These are phyloP conservation scores for Juglanconis sp. DNA, from an alignment of 2,329 filamentous ascomycete genomes.

Conservation along the genomic window DNA sequence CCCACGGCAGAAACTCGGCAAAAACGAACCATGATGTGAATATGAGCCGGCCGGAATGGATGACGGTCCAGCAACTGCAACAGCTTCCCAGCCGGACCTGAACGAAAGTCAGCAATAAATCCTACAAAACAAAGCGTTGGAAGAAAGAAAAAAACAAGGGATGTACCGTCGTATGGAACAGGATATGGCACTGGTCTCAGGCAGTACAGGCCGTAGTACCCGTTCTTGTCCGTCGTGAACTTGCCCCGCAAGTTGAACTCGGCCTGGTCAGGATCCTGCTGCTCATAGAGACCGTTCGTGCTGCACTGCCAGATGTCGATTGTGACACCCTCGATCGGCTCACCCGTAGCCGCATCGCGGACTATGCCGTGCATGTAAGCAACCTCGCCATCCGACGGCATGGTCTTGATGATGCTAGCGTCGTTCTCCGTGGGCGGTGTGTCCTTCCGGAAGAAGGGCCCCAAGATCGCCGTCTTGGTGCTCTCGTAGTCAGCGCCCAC, in stretches of 20 bases:
- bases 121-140: neutral
- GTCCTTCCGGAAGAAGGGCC: conserved; percentile 78
- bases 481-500: conserved; percentile 45
- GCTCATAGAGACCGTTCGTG: conserved; percentile 66
- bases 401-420: conserved; percentile 58
- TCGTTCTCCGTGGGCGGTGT: conserved; percentile 70
- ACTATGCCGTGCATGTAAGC: conserved; percentile 63
- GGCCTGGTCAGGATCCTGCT: conserved; percentile 61
- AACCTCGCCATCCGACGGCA: conserved; percentile 47
- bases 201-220: conserved; percentile 58
- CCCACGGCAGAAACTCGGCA: neutral
- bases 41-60: conserved; percentile 55
- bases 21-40: conserved; percentile 53
- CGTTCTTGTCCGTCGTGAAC: conserved; percentile 60
- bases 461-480: conserved; percentile 76
- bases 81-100: conserved; percentile 51
- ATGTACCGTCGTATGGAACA: conserved; percentile 21
- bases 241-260: conserved; percentile 66
- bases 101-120: conserved; percentile 22
- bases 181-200: conserved; percentile 48
- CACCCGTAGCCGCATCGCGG: conserved; percentile 54
- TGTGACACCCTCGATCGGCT: conserved; percentile 61
- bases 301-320: conserved; percentile 80
- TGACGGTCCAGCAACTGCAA: conserved; percentile 53
- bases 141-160: too few species aligned